Evolutionary conservation across 225 moss, liverwort and hornwort genomes (phyloP), one percentile per base, ranked within the genome.

Genomic region (Neckera pumila): DNA sequence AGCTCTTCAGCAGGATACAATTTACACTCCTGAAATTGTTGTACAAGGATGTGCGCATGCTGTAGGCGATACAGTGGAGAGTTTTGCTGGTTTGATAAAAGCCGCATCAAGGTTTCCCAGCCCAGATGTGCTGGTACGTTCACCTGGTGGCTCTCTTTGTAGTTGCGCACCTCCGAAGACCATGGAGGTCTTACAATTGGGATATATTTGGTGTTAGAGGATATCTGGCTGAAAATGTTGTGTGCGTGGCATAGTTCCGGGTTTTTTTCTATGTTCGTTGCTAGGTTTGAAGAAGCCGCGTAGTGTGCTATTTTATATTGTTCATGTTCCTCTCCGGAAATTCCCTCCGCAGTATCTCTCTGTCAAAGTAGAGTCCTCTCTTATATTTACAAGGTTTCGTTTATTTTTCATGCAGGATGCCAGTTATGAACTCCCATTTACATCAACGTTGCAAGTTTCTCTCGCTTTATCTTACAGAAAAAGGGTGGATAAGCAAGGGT

Each of bases 11-110:
- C 97, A 98, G 89, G 95, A 98, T 89, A 94, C 94, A 56, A 98
- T 98, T 70, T 98, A 94, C 72, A 97, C 98, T n/a, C 98, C 98
- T 70, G 97, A 97, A 84, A 89, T 92, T 84, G 93, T 98, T 79
- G 97, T 97, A 84, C 98, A 97, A 84, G 98, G 98, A 58, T 83
- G 94, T 64, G 93, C 89, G 56, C 97, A 98, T 53, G 94, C 93
- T 78, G 91, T 95, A 83, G 94, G 94, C 70, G 91, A 91, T 75
- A 94, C 91, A 73, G 86, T 90, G 28, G 90, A 92, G 69, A 64
- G 85, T 31, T 58, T 96, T 7, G 84, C 91, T 74, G 89, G 82
- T 30, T 85, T 98, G 85, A 86, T 98, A 66, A 91, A 93, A 86
- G 85, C 89, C 49, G 94, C 97, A 65, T 86, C 93, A 36, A 93